phyloP scores from a whole-genome alignment of 2,329 filamentous ascomycete species.

The Penicillium sp. region DNA sequence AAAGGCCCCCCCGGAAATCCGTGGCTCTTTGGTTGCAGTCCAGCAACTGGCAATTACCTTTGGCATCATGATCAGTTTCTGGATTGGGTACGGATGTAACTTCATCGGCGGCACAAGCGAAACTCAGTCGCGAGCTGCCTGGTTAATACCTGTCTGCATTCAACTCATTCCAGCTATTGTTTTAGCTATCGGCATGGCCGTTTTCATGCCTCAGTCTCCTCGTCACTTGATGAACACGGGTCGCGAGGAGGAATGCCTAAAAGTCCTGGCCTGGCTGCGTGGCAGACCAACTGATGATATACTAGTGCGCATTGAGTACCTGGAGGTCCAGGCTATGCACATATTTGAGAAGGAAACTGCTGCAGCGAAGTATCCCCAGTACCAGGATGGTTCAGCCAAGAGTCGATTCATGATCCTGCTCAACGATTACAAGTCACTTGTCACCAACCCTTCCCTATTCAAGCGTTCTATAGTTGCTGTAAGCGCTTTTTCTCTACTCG shows the following conservation, averaged over 20 bases:
- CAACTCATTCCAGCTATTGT: constrained; percentile 60
- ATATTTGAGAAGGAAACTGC: constrained; percentile 69
- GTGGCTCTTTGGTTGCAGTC: constrained; percentile 33
- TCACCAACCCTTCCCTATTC: constrained; percentile 43
- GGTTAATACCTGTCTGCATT: constrained; percentile 43
- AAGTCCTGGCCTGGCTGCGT: constrained; percentile 60
- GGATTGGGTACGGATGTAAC: constrained; percentile 43
- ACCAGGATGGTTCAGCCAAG: constrained; percentile 58
- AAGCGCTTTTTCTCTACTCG: constrained; percentile 40
- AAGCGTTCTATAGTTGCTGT: constrained; percentile 45
- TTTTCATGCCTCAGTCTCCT: constrained; percentile 73
- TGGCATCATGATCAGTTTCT: constrained; percentile 38
- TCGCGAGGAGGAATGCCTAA: constrained; percentile 62
- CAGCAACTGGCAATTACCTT: constrained; percentile 37
- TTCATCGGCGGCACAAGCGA: constrained; percentile 58
- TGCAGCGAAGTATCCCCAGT: constrained; percentile 63
- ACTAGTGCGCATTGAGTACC: constrained; percentile 66
- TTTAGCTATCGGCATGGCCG: constrained; percentile 63
- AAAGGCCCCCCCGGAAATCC: constrained; percentile 28
- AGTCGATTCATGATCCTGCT: constrained; percentile 16
- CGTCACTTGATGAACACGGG: constrained; percentile 67
- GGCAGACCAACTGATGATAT: constrained; percentile 58
- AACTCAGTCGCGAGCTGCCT: constrained; percentile 43
- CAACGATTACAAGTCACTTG: constrained; percentile 8
- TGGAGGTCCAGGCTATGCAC: constrained; percentile 73